Percentiles rank a stretch among this genome's conserved stretches.
Evolutionary conservation across 805 yeast species (phyloP).

Genomic region (Wickerhamia fluorescens): DNA sequence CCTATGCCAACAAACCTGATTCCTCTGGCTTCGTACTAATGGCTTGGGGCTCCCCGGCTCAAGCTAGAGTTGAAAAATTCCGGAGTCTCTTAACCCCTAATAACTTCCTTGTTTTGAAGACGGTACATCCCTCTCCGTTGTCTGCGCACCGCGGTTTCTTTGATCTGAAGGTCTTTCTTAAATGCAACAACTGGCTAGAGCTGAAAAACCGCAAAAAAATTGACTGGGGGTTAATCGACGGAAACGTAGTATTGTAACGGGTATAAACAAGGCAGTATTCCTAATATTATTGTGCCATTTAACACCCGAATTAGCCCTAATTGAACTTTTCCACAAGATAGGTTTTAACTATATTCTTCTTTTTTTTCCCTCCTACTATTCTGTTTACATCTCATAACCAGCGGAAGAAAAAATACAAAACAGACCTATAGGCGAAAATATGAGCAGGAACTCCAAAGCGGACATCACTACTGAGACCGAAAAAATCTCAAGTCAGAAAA

Average conservation of each 20-base stretch:
- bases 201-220: constrained; percentile 37
- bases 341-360: too few species aligned
- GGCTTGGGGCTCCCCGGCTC: constrained; percentile 82
- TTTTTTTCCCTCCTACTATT: too few species aligned
- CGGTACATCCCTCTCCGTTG: constrained; percentile 94
- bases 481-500: too few species aligned
- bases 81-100: constrained; percentile 12
- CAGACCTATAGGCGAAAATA: too few species aligned
- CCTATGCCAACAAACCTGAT: constrained; percentile 6
- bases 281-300: too few species aligned
- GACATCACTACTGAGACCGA: too few species aligned
- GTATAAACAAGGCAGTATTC: background rate
- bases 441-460: too few species aligned
- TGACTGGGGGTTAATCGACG: constrained; percentile 50
- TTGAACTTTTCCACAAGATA: too few species aligned
- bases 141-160: constrained; percentile 85
- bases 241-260: constrained; percentile 1
- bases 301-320: too few species aligned
- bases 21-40: constrained; percentile 54
- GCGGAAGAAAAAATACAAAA: too few species aligned
- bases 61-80: constrained; percentile 44
- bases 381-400: too few species aligned
- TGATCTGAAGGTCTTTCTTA: constrained; percentile 62
- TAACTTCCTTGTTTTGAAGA: constrained; percentile 46
- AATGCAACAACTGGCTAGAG: constrained; percentile 72